A percentile compares a stretch with the other conserved stretches of the same genome.
These are phyloP conservation scores for Penicillium paxilli DNA, from an alignment of 495 filamentous ascomycete species.

Conservation along the genomic window DNA sequence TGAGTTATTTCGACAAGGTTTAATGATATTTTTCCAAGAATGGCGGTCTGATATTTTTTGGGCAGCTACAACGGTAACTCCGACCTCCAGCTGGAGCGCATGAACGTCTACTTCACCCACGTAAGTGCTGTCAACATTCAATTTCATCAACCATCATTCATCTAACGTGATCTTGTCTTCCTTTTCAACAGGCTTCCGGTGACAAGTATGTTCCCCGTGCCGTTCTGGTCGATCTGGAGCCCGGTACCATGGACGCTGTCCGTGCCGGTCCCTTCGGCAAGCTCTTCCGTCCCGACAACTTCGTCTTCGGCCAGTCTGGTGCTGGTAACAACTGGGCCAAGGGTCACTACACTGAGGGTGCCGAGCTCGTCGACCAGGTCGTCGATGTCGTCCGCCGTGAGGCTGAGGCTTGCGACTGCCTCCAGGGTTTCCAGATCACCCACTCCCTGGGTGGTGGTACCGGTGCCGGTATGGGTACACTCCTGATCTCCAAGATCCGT, in stretches of 20 bases:
- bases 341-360: slow-evolving; percentile 99
- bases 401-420: slow-evolving; percentile 98
- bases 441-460: slow-evolving; percentile 99
- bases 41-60: slow-evolving; percentile 29
- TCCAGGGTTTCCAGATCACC: slow-evolving; percentile 99
- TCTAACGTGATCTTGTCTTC: slow-evolving; percentile 3
- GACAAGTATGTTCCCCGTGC: slow-evolving; percentile 99
- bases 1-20: slow-evolving; percentile 49
- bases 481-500: slow-evolving; percentile 99
- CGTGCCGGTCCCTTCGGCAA: slow-evolving; percentile 98
- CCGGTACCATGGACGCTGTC: slow-evolving; percentile 97
- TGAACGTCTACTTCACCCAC: slow-evolving; percentile 99
- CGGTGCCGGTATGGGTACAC: slow-evolving; percentile 99
- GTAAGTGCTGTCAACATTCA: slow-evolving; percentile 47
- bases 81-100: slow-evolving; percentile 98
- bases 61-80: slow-evolving; percentile 92
- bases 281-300: slow-evolving; percentile 99
- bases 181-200: slow-evolving; percentile 67
- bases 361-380: slow-evolving; percentile 97
- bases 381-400: slow-evolving; percentile 98
- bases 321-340: slow-evolving; percentile 99
- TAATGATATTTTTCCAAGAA: slow-evolving; percentile 16
- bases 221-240: slow-evolving; percentile 98
- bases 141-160: not conserved
- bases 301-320: slow-evolving; percentile 99